Conservation (phyloP, 306 rosid genomes). For the Comarum palustre region DNA sequence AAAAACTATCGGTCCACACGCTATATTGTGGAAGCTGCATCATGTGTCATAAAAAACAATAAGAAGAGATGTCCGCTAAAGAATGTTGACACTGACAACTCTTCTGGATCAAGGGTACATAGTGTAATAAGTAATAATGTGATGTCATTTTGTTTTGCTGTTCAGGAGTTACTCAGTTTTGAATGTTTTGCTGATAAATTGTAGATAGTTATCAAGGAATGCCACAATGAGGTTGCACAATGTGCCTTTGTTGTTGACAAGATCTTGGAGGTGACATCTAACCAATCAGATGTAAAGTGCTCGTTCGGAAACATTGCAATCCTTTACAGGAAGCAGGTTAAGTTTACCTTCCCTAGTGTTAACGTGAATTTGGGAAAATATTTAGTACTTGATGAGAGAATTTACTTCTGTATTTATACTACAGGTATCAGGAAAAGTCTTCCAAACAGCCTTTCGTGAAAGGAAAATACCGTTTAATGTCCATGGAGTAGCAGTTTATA, state of each 20-base stretch:
- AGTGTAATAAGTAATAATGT: neutral
- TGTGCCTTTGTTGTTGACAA: slow-evolving; percentile 88
- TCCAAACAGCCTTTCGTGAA: slow-evolving; percentile 84
- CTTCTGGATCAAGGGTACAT: slow-evolving; percentile 79
- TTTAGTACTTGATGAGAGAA: neutral
- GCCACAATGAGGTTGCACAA: slow-evolving; percentile 83
- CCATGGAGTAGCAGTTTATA: slow-evolving; percentile 89
- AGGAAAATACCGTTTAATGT: slow-evolving; percentile 86
- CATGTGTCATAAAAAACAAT: slow-evolving; percentile 75
- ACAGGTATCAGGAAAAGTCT: slow-evolving; percentile 83
- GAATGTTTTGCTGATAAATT: slow-evolving; percentile 20
- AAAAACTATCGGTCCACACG: slow-evolving; percentile 94
- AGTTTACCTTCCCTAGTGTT: slow-evolving; percentile 34
- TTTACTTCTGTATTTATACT: slow-evolving; percentile 2
- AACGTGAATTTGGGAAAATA: slow-evolving; percentile 8
- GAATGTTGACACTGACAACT: slow-evolving; percentile 75
- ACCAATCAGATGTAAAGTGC: slow-evolving; percentile 44
- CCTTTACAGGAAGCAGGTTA: slow-evolving; percentile 97
- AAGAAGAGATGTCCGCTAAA: slow-evolving; percentile 60
- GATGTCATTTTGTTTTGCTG: slow-evolving; percentile 20
- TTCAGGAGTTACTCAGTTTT: neutral
- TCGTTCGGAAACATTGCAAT: slow-evolving; percentile 71
- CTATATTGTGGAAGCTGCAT: slow-evolving; percentile 88
- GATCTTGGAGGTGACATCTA: slow-evolving; percentile 59
- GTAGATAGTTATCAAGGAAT: slow-evolving; percentile 76